These are phyloP conservation scores for Fusarium robinianum DNA, from an alignment of 2,329 filamentous ascomycete species.

Conservation along the genomic window DNA sequence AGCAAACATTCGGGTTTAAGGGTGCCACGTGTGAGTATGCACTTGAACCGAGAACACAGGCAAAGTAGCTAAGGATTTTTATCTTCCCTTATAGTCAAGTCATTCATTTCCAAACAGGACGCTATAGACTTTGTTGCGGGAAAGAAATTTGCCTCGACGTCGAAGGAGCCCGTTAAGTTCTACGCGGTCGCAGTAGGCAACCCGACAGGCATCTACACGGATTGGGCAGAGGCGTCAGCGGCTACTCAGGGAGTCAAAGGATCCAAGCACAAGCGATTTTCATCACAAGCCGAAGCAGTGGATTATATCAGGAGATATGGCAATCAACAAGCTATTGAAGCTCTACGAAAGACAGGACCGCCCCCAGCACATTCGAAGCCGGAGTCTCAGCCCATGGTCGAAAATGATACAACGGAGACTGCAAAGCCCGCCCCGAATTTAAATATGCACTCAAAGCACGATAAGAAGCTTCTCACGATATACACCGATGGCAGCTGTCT, in stretches of 20 bases:
- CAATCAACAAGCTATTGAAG: conserved; percentile 49
- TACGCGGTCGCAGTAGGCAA: conserved; percentile 66
- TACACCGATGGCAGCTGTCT: conserved; percentile 68
- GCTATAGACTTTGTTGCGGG: conserved; percentile 79
- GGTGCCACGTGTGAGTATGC: conserved; percentile 68
- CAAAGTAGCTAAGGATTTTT: conserved; percentile 12
- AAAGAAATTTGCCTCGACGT: conserved; percentile 46
- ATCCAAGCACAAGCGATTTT: conserved; percentile 71
- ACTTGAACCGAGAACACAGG: background rate
- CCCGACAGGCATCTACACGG: conserved; percentile 61
- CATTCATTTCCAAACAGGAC: conserved; percentile 72
- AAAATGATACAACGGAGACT: conserved; percentile 30
- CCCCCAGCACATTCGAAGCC: conserved; percentile 13
- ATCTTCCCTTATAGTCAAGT: conserved; percentile 72
- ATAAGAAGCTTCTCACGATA: conserved; percentile 43
- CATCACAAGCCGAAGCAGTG: conserved; percentile 72
- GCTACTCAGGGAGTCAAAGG: conserved; percentile 76
- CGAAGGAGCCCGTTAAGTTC: conserved; percentile 53
- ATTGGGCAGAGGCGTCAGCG: conserved; percentile 71
- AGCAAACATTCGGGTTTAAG: conserved; percentile 62
- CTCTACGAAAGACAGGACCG: conserved; percentile 42
- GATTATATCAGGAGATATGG: conserved; percentile 66
- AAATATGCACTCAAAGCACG: conserved; percentile 6
- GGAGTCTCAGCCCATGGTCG: conserved; percentile 10
- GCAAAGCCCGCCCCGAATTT: conserved; percentile 38